Evolutionary conservation across 306 rosid species (phyloP).

Genomic region (Quercus variabilis): DNA sequence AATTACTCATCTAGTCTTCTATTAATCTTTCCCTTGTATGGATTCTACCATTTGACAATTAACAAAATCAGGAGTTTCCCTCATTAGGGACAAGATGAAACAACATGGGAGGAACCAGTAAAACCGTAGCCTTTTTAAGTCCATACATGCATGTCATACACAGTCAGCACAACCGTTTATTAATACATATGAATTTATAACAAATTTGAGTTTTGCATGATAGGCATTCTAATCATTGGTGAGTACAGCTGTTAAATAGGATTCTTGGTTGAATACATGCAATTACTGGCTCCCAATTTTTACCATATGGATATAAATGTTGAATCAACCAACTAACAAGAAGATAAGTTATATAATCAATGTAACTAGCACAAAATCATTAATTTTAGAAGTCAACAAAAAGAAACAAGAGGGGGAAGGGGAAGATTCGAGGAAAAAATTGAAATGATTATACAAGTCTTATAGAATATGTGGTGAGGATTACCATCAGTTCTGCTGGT

Average conservation of each 20-base stretch:
- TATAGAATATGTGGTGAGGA: constrained; percentile 27
- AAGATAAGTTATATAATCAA: neutral
- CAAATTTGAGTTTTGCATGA: neutral
- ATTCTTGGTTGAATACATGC: neutral
- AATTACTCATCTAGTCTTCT: neutral
- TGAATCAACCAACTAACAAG: neutral
- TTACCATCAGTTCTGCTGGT: constrained; percentile 75
- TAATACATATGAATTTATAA: neutral
- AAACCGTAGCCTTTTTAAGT: neutral
- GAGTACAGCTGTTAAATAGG: neutral
- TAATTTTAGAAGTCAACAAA: neutral
- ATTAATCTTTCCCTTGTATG: neutral
- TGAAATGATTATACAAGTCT: neutral
- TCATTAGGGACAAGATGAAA: neutral
- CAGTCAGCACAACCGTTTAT: neutral
- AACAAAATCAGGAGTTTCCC: neutral
- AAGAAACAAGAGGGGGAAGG: constrained; percentile 10
- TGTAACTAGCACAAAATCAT: neutral
- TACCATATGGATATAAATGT: neutral
- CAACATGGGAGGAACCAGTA: neutral
- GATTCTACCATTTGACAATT: neutral
- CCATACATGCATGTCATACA: neutral
- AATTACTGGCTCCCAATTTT: neutral
- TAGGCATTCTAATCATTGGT: neutral
- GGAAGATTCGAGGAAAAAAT: neutral